A percentile compares a stretch with the other conserved stretches of the same genome.
Conservation (phyloP, 2,329 filamentous ascomycete genomes). For the Periconia macrospinosa region DNA sequence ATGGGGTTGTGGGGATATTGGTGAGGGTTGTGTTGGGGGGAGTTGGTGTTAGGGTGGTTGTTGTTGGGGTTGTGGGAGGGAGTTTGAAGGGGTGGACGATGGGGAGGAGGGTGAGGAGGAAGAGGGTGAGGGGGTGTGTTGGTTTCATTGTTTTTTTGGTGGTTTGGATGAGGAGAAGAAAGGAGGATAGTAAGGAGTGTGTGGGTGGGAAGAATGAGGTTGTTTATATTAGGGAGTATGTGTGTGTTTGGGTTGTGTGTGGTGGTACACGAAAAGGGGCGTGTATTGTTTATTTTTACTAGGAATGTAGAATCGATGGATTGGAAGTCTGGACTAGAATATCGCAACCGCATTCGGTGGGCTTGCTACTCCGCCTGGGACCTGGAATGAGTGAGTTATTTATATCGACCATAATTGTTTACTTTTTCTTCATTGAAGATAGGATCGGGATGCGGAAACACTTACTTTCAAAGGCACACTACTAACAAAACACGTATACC, state of each 20-base stretch:
- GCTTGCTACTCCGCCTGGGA: constrained; percentile 51
- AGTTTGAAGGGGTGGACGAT: too few species aligned
- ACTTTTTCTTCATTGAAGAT: not conserved
- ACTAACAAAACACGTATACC: constrained; percentile 63
- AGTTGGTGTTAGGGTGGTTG: not conserved
- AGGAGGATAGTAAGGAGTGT: not conserved
- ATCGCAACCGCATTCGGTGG: constrained; percentile 43
- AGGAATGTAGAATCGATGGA: not conserved
- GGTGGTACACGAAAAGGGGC: not conserved
- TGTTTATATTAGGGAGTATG: too few species aligned
- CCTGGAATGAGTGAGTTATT: constrained; percentile 26
- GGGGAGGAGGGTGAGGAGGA: not conserved
- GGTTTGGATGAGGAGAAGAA: not conserved
- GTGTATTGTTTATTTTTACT: not conserved
- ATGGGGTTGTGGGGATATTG: not conserved
- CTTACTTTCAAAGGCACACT: constrained; percentile 59
- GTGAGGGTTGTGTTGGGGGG: not conserved
- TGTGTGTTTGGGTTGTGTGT: not conserved
- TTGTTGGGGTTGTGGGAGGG: not conserved
- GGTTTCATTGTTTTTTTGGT: too few species aligned
- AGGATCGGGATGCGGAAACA: not conserved
- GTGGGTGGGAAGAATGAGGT: too few species aligned
- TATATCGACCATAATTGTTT: not conserved
- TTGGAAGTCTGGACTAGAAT: constrained; percentile 20
- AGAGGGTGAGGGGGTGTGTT: not conserved